Evolutionary conservation across 1,284 basidiomycete genomes (phyloP).

Genomic region (Ustilago esculenta): DNA sequence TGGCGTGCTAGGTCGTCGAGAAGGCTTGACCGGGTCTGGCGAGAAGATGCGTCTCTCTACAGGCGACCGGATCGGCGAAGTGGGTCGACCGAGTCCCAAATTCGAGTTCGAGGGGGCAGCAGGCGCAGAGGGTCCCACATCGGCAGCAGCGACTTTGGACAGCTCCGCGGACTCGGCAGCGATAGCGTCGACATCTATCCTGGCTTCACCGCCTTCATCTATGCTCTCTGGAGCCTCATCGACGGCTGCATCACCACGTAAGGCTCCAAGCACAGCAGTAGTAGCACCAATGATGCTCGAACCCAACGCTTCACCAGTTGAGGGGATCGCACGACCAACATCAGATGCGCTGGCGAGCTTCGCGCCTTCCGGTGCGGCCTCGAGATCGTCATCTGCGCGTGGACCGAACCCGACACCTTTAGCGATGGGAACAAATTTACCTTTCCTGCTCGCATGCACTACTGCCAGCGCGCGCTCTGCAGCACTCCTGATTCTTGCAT

Average conservation of each 20-base stretch:
- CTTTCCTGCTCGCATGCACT: constrained; percentile 29
- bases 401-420: constrained; percentile 39
- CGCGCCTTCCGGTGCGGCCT: constrained; percentile 30
- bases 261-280: constrained; percentile 8
- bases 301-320: constrained; percentile 5
- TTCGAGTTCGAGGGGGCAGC: constrained; percentile 2
- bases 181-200: constrained; percentile 38
- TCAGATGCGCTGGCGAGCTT: constrained; percentile 17
- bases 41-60: constrained; percentile 30
- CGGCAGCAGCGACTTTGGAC: constrained; percentile 11
- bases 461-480: constrained; percentile 17
- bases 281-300: constrained; percentile 1
- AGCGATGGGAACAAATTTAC: constrained; percentile 38
- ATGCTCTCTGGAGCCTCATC: no score
- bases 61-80: constrained; percentile 16
- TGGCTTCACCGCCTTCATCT: not conserved
- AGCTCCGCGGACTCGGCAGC: constrained; percentile 32
- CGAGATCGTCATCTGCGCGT: constrained; percentile 27
- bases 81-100: constrained; percentile 18
- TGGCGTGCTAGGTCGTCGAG: constrained; percentile 26
- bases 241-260: not conserved
- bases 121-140: constrained; percentile 1
- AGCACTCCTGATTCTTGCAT: constrained; percentile 1
- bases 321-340: constrained; percentile 12
- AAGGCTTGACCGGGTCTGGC: constrained; percentile 42